phyloP scores from a whole-genome alignment of 345 rosid genomes.

The Jatropha curcas region DNA sequence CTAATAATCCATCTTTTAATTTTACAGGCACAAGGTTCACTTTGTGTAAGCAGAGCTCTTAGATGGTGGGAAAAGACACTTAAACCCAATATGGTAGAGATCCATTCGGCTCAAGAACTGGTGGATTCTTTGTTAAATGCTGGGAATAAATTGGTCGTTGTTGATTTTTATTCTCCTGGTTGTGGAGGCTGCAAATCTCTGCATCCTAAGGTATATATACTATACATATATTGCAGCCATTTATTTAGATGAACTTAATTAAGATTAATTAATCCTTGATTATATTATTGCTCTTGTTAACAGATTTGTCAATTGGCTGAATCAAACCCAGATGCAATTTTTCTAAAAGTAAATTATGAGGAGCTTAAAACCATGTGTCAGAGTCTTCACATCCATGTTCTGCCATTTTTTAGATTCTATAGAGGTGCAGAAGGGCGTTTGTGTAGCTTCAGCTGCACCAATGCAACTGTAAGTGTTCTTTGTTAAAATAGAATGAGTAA shows the following conservation, averaged over 20 bases:
- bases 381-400: conserved; percentile 60
- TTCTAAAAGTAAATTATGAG: conserved; percentile 74
- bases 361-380: conserved; percentile 62
- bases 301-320: conserved; percentile 85
- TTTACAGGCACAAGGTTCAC: conserved; percentile 45
- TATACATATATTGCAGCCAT: too few relatives aligned
- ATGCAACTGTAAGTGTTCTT: conserved; percentile 20
- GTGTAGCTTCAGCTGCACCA: conserved; percentile 53
- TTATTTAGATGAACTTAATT: too few relatives aligned
- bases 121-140: conserved; percentile 52
- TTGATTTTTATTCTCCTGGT: conserved; percentile 75
- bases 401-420: conserved; percentile 78
- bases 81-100: conserved; percentile 62
- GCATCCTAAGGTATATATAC: conserved; percentile 65
- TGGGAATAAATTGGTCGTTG: conserved; percentile 61
- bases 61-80: conserved; percentile 83
- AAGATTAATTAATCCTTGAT: not conserved
- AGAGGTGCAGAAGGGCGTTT: conserved; percentile 69
- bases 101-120: conserved; percentile 62
- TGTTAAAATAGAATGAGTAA: not conserved
- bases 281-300: not conserved
- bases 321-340: conserved; percentile 52
- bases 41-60: conserved; percentile 47
- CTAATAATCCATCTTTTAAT: conserved; percentile 1
- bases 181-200: conserved; percentile 89